phyloP scores from a whole-genome alignment of 2,329 filamentous ascomycete genomes.

The Pseudopyrenochaeta lycopersici region DNA sequence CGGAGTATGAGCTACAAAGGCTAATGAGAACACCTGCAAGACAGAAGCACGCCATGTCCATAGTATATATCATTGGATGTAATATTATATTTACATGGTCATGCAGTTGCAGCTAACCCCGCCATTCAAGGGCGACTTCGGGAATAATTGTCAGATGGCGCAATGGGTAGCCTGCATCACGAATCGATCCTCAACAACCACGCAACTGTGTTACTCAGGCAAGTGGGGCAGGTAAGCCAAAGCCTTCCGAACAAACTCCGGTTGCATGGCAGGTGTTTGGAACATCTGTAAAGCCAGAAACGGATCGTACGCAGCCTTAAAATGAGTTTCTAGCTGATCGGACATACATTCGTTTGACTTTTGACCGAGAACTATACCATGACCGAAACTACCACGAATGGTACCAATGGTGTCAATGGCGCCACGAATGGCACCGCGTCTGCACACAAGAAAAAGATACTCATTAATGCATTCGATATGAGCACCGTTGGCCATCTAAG shows the following conservation, averaged over 20 bases:
- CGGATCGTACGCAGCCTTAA: background rate
- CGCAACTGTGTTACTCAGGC: background rate
- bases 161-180: constrained; percentile 28
- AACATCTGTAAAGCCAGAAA: background rate
- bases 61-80: background rate
- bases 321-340: background rate
- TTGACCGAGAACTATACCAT: constrained; percentile 10
- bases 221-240: background rate
- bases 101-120: constrained; percentile 2
- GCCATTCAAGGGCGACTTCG: constrained; percentile 8
- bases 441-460: constrained; percentile 60
- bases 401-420: constrained; percentile 6
- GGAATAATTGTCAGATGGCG: constrained; percentile 23
- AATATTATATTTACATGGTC: background rate
- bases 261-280: background rate
- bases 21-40: background rate
- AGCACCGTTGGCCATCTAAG: constrained; percentile 70
- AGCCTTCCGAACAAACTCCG: background rate
- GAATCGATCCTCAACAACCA: constrained; percentile 5
- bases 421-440: background rate
- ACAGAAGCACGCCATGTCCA: constrained; percentile 1
- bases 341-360: background rate
- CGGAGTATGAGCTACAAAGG: background rate
- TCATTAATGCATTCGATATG: constrained; percentile 74
- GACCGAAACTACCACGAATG: constrained; percentile 17